Evolutionary conservation across 2,329 filamentous ascomycete species (phyloP), one percentile per base, ranked within the genome.

Genomic region (Rhynchosporium secalis): DNA sequence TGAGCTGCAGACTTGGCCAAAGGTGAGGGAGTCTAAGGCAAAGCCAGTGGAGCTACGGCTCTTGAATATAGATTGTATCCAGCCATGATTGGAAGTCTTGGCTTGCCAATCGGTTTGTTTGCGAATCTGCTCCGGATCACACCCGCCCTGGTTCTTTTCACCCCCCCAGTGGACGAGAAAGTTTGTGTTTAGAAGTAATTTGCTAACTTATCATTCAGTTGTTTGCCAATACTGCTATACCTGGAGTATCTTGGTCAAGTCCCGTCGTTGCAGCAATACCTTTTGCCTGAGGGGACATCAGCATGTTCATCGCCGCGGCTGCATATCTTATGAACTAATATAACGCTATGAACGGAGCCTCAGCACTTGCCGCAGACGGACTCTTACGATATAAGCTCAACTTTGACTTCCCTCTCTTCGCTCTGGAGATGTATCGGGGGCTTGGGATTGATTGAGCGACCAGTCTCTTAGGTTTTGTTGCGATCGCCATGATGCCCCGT

Each of bases 241-340:
- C 66, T 0, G 75, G 75, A 6, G 70, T 81, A 1, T 77, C 78
- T 3, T 86, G 83, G 81, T 79, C 78, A 0, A 78, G 78, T 28
- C 79, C 82, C 0, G 77, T 80, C 0, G 72, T 81, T 0, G 80
- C 82, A 3, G 81, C 84, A 7, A 75, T 85, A 2, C 76, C 81
- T 0, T 87, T 87, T 68, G 82, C 82, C 0, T 85, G 81, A 78
- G 85, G 84, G 1, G 86, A 86, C 66, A 72, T 87, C 0, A 83
- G 79, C 63, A 75, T 88, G 2, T 87, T 87, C 67, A 78, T 86
- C 64, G 56, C 69, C 56, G 76, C 79, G 1, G 75, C 79, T 28
- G 78, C 78, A 67, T 87, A 86, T 68, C 76, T 80, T 1, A 75
- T 80, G 6, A 85, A 88, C 66, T 79, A 80, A 0, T 87, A 86